phyloP scores from a whole-genome alignment of 345 rosid species.

The Eutrema yunnanense region DNA sequence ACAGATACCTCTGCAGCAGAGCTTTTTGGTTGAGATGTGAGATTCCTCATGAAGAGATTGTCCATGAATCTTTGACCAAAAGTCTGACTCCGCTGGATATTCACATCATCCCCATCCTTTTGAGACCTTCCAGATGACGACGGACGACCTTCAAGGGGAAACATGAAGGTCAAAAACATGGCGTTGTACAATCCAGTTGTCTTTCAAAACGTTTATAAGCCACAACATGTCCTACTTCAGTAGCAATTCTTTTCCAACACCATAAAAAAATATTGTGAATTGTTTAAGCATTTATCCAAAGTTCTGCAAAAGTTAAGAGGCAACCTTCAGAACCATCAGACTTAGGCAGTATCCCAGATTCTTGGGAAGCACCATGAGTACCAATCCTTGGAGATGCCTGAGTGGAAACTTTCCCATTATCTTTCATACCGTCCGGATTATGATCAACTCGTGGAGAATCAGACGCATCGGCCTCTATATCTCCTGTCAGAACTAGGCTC shows the following conservation, averaged over 20 bases:
- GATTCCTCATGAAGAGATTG: constrained; percentile 71
- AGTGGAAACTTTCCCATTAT: constrained; percentile 30
- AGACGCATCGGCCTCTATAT: constrained; percentile 37
- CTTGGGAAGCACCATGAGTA: constrained; percentile 31
- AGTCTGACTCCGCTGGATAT: constrained; percentile 67
- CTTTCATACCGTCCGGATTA: constrained; percentile 32
- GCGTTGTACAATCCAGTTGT: not conserved
- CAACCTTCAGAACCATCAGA: constrained; percentile 68
- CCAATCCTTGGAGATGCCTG: constrained; percentile 35
- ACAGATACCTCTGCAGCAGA: constrained; percentile 48
- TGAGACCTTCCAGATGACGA: constrained; percentile 77
- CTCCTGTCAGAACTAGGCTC: constrained; percentile 33
- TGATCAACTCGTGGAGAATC: constrained; percentile 36
- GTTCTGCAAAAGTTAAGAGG: not conserved
- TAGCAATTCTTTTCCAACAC: not conserved
- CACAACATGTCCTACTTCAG: not conserved
- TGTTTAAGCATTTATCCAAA: not conserved
- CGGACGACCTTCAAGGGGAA: constrained; percentile 52
- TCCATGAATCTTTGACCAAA: constrained; percentile 91
- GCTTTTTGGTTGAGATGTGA: constrained; percentile 69
- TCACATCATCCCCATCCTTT: constrained; percentile 48
- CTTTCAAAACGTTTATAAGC: not conserved
- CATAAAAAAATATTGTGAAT: not conserved
- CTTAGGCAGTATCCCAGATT: constrained; percentile 34
- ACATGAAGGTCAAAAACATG: constrained; percentile 1